Percentiles rank a stretch among this genome's conserved stretches.
These are phyloP conservation scores for Diplogelasinospora grovesii DNA, from an alignment of 495 filamentous ascomycete species.

Conservation along the genomic window DNA sequence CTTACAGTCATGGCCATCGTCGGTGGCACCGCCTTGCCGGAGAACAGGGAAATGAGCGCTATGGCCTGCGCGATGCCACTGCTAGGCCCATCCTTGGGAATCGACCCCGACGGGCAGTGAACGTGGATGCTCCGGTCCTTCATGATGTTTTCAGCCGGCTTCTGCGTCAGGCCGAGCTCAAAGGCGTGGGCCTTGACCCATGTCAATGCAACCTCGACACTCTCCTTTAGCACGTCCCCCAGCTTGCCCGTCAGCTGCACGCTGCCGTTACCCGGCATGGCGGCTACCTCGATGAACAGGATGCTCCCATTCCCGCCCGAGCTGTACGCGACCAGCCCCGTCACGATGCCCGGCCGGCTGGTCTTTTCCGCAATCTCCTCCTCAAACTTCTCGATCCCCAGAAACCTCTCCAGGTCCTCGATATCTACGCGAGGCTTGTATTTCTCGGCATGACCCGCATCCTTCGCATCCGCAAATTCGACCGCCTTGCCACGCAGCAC, in stretches of 20 bases:
- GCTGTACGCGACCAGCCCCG: conserved; percentile 93
- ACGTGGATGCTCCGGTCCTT: conserved; percentile 91
- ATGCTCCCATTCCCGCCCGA: conserved; percentile 92
- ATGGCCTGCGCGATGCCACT: conserved; percentile 93
- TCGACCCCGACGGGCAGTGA: conserved; percentile 90
- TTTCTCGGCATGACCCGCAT: conserved; percentile 56
- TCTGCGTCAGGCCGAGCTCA: conserved; percentile 75
- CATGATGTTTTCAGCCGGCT: conserved; percentile 89
- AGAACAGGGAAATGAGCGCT: conserved; percentile 86
- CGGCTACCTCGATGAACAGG: conserved; percentile 95
- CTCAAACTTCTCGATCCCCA: conserved; percentile 91
- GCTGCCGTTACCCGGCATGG: conserved; percentile 89
- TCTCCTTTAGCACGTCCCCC: conserved; percentile 96
- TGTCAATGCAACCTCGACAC: conserved; percentile 85
- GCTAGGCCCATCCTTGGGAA: conserved; percentile 86
- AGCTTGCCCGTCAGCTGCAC: conserved; percentile 98
- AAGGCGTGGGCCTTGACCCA: conserved; percentile 98
- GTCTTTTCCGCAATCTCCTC: conserved; percentile 91
- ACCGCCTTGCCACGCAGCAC: conserved; percentile 95
- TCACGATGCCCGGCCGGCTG: conserved; percentile 87
- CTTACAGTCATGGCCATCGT: conserved; percentile 87
- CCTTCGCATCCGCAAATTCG: conserved; percentile 83
- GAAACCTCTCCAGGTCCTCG: conserved; percentile 78
- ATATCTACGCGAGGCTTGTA: conserved; percentile 72
- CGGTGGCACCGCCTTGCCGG: conserved; percentile 79